These are phyloP conservation scores for Baudoinia panamericana DNA, from an alignment of 495 filamentous ascomycete genomes.

Conservation along the genomic window DNA sequence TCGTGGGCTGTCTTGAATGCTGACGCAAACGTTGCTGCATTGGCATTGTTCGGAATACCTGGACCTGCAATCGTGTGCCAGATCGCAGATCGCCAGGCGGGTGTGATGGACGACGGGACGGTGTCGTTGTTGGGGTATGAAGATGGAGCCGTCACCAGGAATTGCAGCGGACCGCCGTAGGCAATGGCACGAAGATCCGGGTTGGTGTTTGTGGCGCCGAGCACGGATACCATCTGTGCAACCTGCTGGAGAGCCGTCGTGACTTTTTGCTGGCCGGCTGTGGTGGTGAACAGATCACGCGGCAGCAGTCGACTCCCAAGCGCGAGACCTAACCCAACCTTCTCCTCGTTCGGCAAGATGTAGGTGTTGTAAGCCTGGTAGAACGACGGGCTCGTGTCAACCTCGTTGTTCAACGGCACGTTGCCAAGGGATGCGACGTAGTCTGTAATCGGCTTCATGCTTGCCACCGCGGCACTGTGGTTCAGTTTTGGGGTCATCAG, in stretches of 20 bases:
- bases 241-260: slow-evolving; percentile 5
- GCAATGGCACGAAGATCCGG: neutral
- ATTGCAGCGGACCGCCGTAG: slow-evolving; percentile 10
- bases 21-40: neutral
- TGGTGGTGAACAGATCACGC: neutral
- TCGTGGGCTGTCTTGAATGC: slow-evolving; percentile 2
- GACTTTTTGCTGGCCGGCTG: slow-evolving; percentile 3
- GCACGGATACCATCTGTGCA: neutral
- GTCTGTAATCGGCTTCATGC: slow-evolving; percentile 10
- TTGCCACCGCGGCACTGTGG: neutral
- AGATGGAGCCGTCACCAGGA: slow-evolving; percentile 12
- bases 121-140: slow-evolving; percentile 12
- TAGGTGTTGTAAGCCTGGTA: slow-evolving; percentile 8
- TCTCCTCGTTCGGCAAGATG: slow-evolving; percentile 10
- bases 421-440: slow-evolving; percentile 7
- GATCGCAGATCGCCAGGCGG: slow-evolving; percentile 8
- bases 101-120: slow-evolving; percentile 8
- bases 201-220: slow-evolving; percentile 1
- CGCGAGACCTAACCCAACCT: slow-evolving; percentile 8
- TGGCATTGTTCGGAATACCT: slow-evolving; percentile 9
- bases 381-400: slow-evolving; percentile 6
- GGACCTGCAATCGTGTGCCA: slow-evolving; percentile 11
- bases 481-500: slow-evolving; percentile 11
- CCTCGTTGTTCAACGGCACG: slow-evolving; percentile 1
- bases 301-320: slow-evolving; percentile 11